phyloP scores from a whole-genome alignment of 345 rosid genomes.

The Populus davidiana region DNA sequence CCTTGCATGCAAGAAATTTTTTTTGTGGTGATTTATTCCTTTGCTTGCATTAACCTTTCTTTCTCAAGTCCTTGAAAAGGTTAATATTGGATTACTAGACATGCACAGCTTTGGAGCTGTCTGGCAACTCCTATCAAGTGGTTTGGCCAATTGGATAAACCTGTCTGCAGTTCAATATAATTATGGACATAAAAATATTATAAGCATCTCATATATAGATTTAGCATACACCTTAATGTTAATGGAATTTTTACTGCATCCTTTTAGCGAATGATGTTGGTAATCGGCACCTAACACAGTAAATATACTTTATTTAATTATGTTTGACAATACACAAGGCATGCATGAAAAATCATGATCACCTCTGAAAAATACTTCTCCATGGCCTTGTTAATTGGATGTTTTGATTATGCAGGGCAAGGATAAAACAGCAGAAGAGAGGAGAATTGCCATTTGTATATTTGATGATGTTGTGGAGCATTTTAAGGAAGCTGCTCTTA shows the following conservation, averaged over 20 bases:
- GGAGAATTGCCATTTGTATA: constrained; percentile 98
- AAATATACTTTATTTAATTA: background rate
- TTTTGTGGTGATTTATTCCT: background rate
- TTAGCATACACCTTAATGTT: background rate
- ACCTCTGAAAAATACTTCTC: background rate
- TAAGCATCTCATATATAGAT: background rate
- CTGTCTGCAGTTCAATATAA: background rate
- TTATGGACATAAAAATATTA: too few species aligned
- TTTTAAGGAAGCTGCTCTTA: constrained; percentile 85
- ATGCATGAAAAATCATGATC: background rate
- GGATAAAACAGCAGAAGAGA: constrained; percentile 97
- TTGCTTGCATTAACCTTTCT: background rate
- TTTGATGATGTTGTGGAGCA: constrained; percentile 99
- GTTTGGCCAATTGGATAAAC: background rate
- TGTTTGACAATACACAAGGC: background rate
- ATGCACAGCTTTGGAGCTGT: background rate
- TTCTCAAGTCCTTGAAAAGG: background rate
- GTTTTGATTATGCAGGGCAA: constrained; percentile 56
- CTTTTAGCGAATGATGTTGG: background rate
- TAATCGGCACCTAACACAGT: background rate
- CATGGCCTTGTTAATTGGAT: background rate
- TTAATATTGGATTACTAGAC: background rate
- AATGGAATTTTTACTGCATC: background rate
- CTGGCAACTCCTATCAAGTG: background rate
- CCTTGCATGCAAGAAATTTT: background rate